A percentile compares a stretch with the other conserved stretches of the same genome.
Evolutionary conservation across 1,284 basidiomycete genomes (phyloP).

Genomic region (Trichosporon sp.): DNA sequence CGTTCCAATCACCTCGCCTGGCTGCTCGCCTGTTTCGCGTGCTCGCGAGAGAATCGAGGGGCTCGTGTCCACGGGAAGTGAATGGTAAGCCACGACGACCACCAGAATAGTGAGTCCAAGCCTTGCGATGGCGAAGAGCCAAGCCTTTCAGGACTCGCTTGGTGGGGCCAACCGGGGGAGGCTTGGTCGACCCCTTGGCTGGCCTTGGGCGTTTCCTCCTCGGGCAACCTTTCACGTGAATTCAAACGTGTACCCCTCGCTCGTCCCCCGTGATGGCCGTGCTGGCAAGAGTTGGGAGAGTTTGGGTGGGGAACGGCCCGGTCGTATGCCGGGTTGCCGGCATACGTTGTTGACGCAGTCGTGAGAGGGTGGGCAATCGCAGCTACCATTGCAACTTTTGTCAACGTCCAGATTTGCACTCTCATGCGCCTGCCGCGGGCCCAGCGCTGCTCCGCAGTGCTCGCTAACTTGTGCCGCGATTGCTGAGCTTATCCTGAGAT

Average conservation of each 20-base stretch:
- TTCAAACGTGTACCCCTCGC: conserved; percentile 16
- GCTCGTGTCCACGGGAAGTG: conserved; percentile 6
- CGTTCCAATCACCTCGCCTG: background rate
- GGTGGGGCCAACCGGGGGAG: conserved; percentile 14
- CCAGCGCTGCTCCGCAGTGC: no score
- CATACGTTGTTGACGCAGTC: conserved; percentile 1
- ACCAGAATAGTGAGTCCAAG: conserved; percentile 8
- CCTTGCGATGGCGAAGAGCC: background rate
- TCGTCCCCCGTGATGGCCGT: conserved; percentile 11
- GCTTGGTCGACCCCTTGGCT: background rate
- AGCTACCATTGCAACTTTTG: background rate
- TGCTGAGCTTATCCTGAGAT: background rate
- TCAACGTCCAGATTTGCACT: background rate
- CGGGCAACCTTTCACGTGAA: conserved; percentile 8
- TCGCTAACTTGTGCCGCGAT: background rate
- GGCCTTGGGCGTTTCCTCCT: background rate
- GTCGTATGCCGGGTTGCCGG: background rate
- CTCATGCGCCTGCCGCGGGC: background rate
- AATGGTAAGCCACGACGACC: background rate
- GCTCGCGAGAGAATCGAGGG: background rate
- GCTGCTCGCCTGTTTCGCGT: background rate
- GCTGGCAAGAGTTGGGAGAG: background rate
- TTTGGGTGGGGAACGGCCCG: background rate
- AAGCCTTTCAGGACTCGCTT: background rate
- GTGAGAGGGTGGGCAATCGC: background rate